phyloP scores from a whole-genome alignment of 2,329 filamentous ascomycete genomes.

The Pseudogymnoascus sp. region DNA sequence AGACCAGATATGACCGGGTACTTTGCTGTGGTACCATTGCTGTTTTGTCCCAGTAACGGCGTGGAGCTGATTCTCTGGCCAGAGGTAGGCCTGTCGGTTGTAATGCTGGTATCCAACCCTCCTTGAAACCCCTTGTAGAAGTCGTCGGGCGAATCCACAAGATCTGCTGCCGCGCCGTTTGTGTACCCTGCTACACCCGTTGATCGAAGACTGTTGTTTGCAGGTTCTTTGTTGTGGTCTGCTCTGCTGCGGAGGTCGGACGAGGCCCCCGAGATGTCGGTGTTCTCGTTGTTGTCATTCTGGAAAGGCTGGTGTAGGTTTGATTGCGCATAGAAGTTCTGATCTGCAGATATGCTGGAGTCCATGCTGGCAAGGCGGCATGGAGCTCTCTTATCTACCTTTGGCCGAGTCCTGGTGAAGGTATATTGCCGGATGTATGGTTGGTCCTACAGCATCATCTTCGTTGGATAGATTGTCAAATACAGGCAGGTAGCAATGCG shows the following conservation, averaged over 20 bases:
- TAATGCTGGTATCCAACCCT: conserved; percentile 18
- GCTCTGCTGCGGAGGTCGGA: neutral
- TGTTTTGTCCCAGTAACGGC: conserved; percentile 38
- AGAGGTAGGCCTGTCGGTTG: neutral
- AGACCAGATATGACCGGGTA: conserved; percentile 34
- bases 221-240: neutral
- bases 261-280: neutral
- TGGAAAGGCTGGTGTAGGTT: neutral
- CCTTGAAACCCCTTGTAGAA: conserved; percentile 40
- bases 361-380: conserved; percentile 23
- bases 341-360: conserved; percentile 24
- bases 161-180: neutral
- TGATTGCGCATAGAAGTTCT: conserved; percentile 24
- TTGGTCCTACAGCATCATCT: conserved; percentile 1
- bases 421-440: neutral
- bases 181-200: neutral
- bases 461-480: neutral
- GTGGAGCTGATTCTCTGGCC: conserved; percentile 24
- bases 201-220: neutral
- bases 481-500: neutral
- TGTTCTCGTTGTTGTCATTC: neutral
- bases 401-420: conserved; percentile 1
- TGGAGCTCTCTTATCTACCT: conserved; percentile 1
- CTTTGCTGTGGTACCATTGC: conserved; percentile 41
- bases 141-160: conserved; percentile 32